Evolutionary conservation across 148 eudicot genomes (phyloP).

Genomic region (Rhododendron molle): DNA sequence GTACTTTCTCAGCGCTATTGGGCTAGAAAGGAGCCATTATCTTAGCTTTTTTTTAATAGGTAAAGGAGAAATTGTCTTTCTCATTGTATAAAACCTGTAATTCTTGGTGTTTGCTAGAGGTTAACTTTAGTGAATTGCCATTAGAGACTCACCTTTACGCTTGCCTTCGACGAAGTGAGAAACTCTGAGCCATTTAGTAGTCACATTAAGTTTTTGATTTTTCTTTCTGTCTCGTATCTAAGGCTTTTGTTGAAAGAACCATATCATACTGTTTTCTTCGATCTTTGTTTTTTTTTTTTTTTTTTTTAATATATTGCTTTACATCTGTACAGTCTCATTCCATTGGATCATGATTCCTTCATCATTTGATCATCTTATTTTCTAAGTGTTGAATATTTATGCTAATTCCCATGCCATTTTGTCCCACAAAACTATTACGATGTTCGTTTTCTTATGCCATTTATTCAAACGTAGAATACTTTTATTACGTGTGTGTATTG

Average conservation of each 20-base stretch:
- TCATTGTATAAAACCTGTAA: background rate
- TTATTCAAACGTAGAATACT: background rate
- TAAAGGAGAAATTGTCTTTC: background rate
- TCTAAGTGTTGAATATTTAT: background rate
- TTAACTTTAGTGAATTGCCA: background rate
- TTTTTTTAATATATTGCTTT: background rate
- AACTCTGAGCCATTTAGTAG: background rate
- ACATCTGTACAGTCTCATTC: background rate
- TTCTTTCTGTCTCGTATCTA: background rate
- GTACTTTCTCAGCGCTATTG: background rate
- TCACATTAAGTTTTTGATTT: background rate
- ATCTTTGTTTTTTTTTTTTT: background rate
- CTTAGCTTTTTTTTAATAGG: background rate
- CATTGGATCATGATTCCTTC: background rate
- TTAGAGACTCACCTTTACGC: background rate
- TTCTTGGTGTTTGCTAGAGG: background rate
- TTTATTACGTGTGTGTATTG: constrained; percentile 13
- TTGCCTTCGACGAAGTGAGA: background rate
- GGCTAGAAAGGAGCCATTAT: background rate
- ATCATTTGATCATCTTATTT: background rate
- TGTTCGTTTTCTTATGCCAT: background rate
- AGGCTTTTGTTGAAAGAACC: background rate
- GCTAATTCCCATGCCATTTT: background rate
- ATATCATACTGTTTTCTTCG: background rate
- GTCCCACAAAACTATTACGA: background rate